Evolutionary conservation across 441 rosid genomes (phyloP).

Genomic region (Dalechampia spathulata): DNA sequence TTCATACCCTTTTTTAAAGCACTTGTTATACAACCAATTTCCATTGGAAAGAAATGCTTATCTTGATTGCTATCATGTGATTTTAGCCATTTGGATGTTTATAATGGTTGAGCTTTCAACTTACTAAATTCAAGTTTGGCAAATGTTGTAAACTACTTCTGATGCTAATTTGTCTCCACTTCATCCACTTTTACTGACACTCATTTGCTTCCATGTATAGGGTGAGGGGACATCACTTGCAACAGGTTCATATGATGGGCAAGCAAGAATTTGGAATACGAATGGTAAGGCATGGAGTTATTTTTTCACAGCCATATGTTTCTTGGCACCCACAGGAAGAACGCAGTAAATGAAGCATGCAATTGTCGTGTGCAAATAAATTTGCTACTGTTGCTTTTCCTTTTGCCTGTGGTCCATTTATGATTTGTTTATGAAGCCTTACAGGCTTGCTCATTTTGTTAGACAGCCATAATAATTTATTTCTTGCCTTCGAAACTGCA

Average conservation of each 20-base stretch:
- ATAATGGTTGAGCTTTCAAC: not conserved
- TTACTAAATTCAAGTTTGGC: not conserved
- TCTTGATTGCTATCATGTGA: not conserved
- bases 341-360: not conserved
- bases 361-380: not conserved
- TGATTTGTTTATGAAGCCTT: not conserved
- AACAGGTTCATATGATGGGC: constrained; percentile 98
- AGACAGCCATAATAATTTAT: not conserved
- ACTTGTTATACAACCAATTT: not conserved
- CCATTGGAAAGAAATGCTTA: not conserved
- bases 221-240: constrained; percentile 96
- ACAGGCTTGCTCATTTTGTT: not conserved
- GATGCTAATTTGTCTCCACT: not conserved
- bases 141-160: constrained; percentile 1
- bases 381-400: not conserved
- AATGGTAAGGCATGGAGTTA: constrained; percentile 50
- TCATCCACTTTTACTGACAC: not conserved
- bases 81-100: not conserved
- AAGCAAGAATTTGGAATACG: constrained; percentile 91
- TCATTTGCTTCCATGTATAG: constrained; percentile 34
- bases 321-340: constrained; percentile 5
- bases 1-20: not conserved
- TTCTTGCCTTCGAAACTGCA: not conserved
- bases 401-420: not conserved
- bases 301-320: not conserved